Evolutionary conservation across 164 flowering plant genomes (phyloP).

Genomic region (Nymphaea colorata): DNA sequence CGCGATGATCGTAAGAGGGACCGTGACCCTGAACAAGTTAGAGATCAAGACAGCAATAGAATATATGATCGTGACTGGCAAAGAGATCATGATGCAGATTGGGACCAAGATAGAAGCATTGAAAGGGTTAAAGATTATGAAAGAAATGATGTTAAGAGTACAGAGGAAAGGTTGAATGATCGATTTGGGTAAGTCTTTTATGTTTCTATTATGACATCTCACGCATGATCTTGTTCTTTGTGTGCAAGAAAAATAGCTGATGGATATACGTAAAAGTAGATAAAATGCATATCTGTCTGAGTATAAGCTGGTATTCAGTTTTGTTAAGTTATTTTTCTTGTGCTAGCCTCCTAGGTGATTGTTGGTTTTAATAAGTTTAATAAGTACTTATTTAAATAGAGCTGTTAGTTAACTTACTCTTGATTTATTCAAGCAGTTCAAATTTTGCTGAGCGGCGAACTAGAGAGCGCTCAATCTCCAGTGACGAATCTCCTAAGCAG

Average conservation of each 20-base stretch:
- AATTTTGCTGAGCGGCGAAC: slow-evolving; percentile 23
- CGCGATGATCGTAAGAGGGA: slow-evolving; percentile 39
- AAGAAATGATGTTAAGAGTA: slow-evolving; percentile 20
- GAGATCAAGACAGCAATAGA: slow-evolving; percentile 15
- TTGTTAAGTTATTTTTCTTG: too few species aligned
- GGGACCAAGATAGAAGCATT: slow-evolving; percentile 17
- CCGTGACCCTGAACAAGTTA: slow-evolving; percentile 28
- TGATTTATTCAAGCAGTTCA: slow-evolving; percentile 26
- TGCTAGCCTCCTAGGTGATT: neutral
- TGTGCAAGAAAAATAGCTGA: too few species aligned
- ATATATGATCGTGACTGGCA: slow-evolving; percentile 21
- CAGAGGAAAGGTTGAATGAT: slow-evolving; percentile 25
- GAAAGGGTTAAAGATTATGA: slow-evolving; percentile 14
- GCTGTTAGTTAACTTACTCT: neutral
- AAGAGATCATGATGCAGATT: slow-evolving; percentile 22
- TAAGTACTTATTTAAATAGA: too few species aligned
- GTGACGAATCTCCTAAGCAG: slow-evolving; percentile 34
- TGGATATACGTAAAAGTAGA: too few species aligned
- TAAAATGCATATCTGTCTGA: too few species aligned
- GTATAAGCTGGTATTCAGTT: too few species aligned
- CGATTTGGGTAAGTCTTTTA: slow-evolving; percentile 28
- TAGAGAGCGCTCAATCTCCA: slow-evolving; percentile 39
- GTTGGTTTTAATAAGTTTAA: too few species aligned
- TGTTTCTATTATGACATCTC: neutral
- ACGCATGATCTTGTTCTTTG: too few species aligned